phyloP scores from a whole-genome alignment of 371 early-diverging fungal genomes.

The Apophysomyces trapeziformis region DNA sequence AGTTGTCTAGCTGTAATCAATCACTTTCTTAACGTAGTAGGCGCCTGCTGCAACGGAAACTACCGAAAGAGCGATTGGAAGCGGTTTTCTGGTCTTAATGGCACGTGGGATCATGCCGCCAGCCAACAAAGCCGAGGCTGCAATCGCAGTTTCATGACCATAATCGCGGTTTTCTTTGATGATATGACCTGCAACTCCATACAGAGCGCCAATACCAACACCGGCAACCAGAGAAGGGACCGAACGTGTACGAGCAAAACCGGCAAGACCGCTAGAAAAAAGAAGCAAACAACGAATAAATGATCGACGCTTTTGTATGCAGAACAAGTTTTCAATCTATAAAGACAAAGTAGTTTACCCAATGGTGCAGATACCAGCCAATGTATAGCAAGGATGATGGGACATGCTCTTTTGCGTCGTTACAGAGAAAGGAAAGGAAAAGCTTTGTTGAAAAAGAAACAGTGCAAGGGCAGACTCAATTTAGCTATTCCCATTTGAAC shows the following conservation, averaged over 20 bases:
- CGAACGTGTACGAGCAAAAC: constrained; percentile 62
- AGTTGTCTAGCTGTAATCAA: constrained; percentile 34
- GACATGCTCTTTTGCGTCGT: constrained; percentile 28
- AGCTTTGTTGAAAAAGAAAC: background rate
- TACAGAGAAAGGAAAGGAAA: constrained; percentile 1
- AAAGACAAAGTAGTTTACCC: constrained; percentile 23
- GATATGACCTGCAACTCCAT: constrained; percentile 62
- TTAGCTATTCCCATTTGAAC: background rate
- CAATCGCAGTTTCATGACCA: constrained; percentile 69
- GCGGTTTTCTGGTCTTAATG: constrained; percentile 48
- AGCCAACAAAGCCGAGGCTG: constrained; percentile 58
- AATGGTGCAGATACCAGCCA: constrained; percentile 51
- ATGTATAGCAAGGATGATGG: constrained; percentile 54
- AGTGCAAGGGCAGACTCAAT: constrained; percentile 1
- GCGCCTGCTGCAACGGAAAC: constrained; percentile 44
- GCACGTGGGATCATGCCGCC: constrained; percentile 69
- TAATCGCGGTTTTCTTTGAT: constrained; percentile 67
- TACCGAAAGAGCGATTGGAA: constrained; percentile 45
- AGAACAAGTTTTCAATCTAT: background rate
- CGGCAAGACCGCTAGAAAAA: constrained; percentile 57
- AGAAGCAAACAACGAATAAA: background rate
- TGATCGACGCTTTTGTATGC: background rate
- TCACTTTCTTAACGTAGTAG: constrained; percentile 57
- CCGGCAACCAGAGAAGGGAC: constrained; percentile 70
- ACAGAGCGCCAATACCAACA: constrained; percentile 63